These are phyloP conservation scores for Adansonia digitata DNA, from an alignment of 345 rosid species.

Conservation along the genomic window DNA sequence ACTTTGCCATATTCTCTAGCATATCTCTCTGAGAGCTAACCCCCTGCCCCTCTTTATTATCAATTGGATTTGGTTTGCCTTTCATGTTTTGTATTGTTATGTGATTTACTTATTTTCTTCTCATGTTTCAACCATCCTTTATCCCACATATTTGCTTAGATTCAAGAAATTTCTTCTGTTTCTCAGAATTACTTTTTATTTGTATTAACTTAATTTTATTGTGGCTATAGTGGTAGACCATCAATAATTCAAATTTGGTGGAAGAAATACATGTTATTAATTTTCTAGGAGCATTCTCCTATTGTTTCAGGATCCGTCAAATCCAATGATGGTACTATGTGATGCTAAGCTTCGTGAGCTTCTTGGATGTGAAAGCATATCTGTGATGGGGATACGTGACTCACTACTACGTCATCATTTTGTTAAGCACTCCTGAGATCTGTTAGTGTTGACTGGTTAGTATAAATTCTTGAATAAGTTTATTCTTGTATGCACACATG, in stretches of 20 bases:
- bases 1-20: not conserved
- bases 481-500: not conserved
- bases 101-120: not conserved
- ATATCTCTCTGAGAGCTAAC: not conserved
- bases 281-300: conserved; percentile 6
- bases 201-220: not conserved
- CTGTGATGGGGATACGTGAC: conserved; percentile 74
- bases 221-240: too few relatives aligned
- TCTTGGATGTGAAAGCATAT: conserved; percentile 83
- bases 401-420: conserved; percentile 67
- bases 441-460: conserved; percentile 34
- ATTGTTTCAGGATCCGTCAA: conserved; percentile 56
- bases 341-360: conserved; percentile 74
- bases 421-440: conserved; percentile 48
- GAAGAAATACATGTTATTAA: not conserved
- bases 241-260: not conserved
- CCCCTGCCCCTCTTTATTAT: not conserved
- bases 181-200: not conserved
- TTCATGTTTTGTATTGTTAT: not conserved
- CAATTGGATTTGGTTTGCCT: not conserved
- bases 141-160: not conserved
- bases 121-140: not conserved
- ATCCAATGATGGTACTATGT: conserved; percentile 74
- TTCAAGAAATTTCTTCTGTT: not conserved
- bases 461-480: conserved; percentile 1